Evolutionary conservation across 345 rosid species (phyloP).

Genomic region (Ailanthus altissimus): DNA sequence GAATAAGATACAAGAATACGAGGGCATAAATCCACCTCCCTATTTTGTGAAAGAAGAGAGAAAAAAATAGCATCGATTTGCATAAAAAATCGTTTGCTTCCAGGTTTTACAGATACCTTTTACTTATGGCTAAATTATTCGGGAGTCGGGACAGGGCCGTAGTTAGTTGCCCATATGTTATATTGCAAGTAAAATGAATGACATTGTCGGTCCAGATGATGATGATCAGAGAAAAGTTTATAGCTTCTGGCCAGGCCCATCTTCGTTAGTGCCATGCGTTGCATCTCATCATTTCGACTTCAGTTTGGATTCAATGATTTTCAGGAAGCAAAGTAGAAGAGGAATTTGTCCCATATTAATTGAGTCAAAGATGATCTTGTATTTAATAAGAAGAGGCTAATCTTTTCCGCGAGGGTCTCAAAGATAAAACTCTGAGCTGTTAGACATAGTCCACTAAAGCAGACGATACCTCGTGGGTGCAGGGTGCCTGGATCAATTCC

Average conservation of each 20-base stretch:
- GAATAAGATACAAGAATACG: neutral
- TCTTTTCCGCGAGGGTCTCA: too few relatives aligned
- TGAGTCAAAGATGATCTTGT: too few relatives aligned
- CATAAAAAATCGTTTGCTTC: neutral
- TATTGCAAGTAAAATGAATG: neutral
- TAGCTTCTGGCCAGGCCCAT: neutral
- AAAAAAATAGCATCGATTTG: too few relatives aligned
- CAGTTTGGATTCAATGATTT: too few relatives aligned
- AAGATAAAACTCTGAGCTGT: too few relatives aligned
- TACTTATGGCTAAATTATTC: neutral
- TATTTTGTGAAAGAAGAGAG: too few relatives aligned
- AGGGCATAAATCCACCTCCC: neutral
- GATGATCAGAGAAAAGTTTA: neutral
- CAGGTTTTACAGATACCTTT: neutral
- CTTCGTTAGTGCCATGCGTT: neutral
- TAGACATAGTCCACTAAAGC: too few relatives aligned
- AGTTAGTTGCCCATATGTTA: neutral
- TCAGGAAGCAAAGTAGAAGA: too few relatives aligned
- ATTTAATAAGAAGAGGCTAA: too few relatives aligned
- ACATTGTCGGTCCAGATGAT: neutral
- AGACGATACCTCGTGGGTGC: too few relatives aligned
- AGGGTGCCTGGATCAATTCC: too few relatives aligned
- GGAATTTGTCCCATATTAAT: too few relatives aligned
- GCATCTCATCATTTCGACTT: neutral
- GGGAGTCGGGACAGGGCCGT: neutral